Evolutionary conservation across 768 basidiomycete species (phyloP).

Genomic region (Leucosporidium scottii): DNA sequence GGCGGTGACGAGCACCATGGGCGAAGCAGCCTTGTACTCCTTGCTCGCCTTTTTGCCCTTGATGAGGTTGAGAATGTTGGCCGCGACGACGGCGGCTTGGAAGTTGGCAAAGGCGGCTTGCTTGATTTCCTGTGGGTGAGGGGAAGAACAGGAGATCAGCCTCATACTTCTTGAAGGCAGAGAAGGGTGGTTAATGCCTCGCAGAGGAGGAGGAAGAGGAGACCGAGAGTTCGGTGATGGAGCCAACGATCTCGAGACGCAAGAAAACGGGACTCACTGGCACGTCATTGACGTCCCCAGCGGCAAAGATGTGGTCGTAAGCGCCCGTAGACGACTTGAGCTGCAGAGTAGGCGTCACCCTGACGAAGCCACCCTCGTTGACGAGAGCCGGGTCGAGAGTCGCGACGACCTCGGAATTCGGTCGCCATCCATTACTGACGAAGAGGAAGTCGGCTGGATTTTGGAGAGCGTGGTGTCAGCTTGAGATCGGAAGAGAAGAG

Average conservation of each 20-base stretch:
- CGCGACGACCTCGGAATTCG: background rate
- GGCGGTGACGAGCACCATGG: constrained; percentile 14
- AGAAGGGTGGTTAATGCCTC: too few relatives aligned
- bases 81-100: background rate
- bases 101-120: too few relatives aligned
- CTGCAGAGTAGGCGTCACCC: constrained; percentile 16
- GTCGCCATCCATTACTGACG: constrained; percentile 14
- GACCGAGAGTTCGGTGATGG: background rate
- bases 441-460: constrained; percentile 28
- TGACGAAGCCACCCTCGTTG: background rate
- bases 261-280: background rate
- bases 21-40: constrained; percentile 6
- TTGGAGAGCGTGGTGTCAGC: too few relatives aligned
- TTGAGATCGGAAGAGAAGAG: too few relatives aligned
- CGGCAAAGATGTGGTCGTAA: constrained; percentile 10
- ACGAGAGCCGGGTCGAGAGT: constrained; percentile 4
- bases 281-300: constrained; percentile 22
- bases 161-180: constrained; percentile 5
- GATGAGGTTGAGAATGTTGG: constrained; percentile 18
- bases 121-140: too few relatives aligned
- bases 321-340: background rate
- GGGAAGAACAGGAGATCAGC: background rate
- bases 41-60: background rate
- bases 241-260: background rate
- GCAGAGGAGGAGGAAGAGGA: background rate